Evolutionary conservation across 345 rosid species (phyloP), one percentile per base, ranked within the genome.

Genomic region (Alliaria petiolata): DNA sequence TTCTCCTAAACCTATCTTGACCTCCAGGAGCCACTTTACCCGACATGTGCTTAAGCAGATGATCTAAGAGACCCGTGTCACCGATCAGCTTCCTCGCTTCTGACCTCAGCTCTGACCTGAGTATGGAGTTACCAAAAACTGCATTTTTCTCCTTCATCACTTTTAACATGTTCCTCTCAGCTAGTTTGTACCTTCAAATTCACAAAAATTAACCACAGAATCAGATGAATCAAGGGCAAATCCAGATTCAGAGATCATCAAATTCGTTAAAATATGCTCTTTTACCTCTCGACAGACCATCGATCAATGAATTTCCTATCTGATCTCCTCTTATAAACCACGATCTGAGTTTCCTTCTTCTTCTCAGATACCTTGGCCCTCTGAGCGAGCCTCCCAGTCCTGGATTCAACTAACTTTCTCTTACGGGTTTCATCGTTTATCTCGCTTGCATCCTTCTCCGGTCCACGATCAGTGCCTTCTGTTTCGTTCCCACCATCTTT

Each of bases 21-120:
- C 92, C 95, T 0, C 96, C 98, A 6, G 99, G 97, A 3, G 96
- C 97, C 74, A 88, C 88, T 76, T 88, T 90, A 62, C 96, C 98
- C 0, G 96, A 83, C 99, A 95, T 95, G 77, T 95, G 97, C 81
- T 95, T 95, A 68, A 92, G 82, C 82, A 95, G 70, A 85, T 95
- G 98, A 69, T 95, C 98, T 68, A 92, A 61, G 15, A 95, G 79
- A 67, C 99, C 99, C 0, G 99, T 95, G 71, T 95, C 99, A 1
- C 99, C 99, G 0, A 95, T 92, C 69, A 87, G 68, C 86, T 84
- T 95, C 76, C 99, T 84, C 2, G 98, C 95, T 70, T 88, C 89
- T 31, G 78, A 35, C 76, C 98, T 81, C 71, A 95, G 69, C 43
- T 72, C 90, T 16, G 91, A 82, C 87, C 99, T 90, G 33, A 87